Evolutionary conservation across 2,329 filamentous ascomycete genomes (phyloP), one percentile per base, ranked within the genome.

Genomic region (Cladosporium sp.): DNA sequence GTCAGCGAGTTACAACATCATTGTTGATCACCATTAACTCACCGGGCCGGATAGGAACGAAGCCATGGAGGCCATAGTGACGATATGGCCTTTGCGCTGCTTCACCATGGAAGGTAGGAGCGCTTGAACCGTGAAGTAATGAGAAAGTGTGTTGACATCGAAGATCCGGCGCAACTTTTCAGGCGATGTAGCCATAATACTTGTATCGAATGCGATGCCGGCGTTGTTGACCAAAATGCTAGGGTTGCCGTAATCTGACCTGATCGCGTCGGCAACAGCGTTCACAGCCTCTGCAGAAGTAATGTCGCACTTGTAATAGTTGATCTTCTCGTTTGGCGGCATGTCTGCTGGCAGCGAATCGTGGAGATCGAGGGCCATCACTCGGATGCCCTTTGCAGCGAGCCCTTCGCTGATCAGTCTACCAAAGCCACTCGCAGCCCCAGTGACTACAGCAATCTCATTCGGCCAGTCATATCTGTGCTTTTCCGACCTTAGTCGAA

Each of bases 51-150:
- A 35, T 13, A 78, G 53, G 59, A 77, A 81, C 34, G 74, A 76
- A 9, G 77, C 77, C 60, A 76, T 69, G 54, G 74, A 78, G 2
- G 80, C 78, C 11, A 83, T 70, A 0, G 77, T 80, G 9, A 83
- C 70, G 31, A 83, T 69, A 56, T 82, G 79, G 2, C 80, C 80
- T 58, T 79, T 77, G 58, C 78, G 74, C 14, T 67, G 65, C 42
- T 61, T 59, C 18, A 79, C 60, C 77, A 80, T 80, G 46, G 68
- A 66, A 0, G 77, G 78, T 32, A 80, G 58, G 64, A 80, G 79
- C 56, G 77, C 76, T 48, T 74, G 70, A 9, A 77, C 72, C 53
- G 71, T 75, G 53, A 72, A 70, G 64, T 74, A 80, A 60, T 79
- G 76, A 16, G 72, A 68, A 43, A 80, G 67, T 8, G 74, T 68